phyloP scores from a whole-genome alignment of 1,284 basidiomycete species.

The Fistulina hepatica region DNA sequence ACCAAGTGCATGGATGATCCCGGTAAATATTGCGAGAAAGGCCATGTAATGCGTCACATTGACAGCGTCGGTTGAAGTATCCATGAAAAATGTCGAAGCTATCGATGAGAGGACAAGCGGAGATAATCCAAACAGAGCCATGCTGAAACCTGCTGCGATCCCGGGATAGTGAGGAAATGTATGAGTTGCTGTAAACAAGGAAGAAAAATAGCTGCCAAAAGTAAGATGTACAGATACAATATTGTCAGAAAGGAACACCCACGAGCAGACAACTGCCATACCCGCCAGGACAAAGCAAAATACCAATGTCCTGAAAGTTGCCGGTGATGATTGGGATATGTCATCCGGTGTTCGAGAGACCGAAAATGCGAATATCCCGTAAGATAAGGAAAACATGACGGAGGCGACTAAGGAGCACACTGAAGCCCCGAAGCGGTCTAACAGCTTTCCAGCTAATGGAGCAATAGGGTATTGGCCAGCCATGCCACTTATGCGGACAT shows the following conservation, averaged over 20 bases:
- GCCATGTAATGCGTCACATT: conserved; percentile 44
- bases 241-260: conserved; percentile 20
- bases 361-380: conserved; percentile 49
- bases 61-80: conserved; percentile 32
- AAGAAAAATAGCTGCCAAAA: conserved; percentile 53
- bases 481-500: conserved; percentile 51
- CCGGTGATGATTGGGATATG: conserved; percentile 26
- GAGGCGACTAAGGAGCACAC: conserved; percentile 54
- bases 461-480: conserved; percentile 60
- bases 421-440: conserved; percentile 51
- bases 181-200: conserved; percentile 63
- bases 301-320: conserved; percentile 42
- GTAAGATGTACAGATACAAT: conserved; percentile 1
- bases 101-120: conserved; percentile 61
- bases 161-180: conserved; percentile 54
- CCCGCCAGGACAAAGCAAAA: conserved; percentile 53
- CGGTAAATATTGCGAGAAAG: conserved; percentile 46
- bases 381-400: conserved; percentile 45
- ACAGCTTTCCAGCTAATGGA: conserved; percentile 44
- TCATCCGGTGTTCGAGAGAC: conserved; percentile 34
- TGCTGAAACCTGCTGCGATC: conserved; percentile 52
- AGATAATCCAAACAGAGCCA: conserved; percentile 66
- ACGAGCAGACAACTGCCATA: conserved; percentile 62
- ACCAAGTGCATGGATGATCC: conserved; percentile 42
- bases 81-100: conserved; percentile 49